Evolutionary conservation across 2,329 filamentous ascomycete species (phyloP).

Genomic region (Ophiostoma montium): DNA sequence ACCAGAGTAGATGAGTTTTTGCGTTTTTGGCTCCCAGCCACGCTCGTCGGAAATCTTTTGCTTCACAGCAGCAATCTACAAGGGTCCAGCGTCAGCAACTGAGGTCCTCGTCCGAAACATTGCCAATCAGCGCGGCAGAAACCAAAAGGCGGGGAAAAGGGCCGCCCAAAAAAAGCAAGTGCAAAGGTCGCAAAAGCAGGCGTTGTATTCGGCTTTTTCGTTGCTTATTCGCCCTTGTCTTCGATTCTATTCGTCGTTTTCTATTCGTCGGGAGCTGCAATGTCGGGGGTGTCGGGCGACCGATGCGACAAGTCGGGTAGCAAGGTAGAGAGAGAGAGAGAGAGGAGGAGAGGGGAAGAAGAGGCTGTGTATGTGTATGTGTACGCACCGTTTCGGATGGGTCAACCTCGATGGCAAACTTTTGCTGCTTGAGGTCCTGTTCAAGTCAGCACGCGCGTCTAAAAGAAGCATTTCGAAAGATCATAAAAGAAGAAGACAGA

Average conservation of each 20-base stretch:
- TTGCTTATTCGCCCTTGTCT: too few species aligned
- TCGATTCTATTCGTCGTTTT: too few species aligned
- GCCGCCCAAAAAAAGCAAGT: constrained; percentile 4
- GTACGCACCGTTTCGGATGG: constrained; percentile 71
- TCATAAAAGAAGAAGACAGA: neutral
- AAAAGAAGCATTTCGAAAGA: neutral
- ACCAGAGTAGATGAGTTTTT: constrained; percentile 99
- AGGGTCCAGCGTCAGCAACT: constrained; percentile 15
- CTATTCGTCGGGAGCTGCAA: neutral
- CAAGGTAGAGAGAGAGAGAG: neutral
- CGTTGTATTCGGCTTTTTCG: neutral
- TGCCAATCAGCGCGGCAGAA: neutral
- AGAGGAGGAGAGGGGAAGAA: constrained; percentile 11
- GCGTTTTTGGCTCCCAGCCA: constrained; percentile 77
- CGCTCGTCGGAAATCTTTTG: constrained; percentile 84
- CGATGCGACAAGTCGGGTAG: too few species aligned
- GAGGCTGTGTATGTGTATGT: neutral
- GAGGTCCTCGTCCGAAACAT: neutral
- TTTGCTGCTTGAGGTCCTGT: constrained; percentile 96
- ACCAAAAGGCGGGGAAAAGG: neutral
- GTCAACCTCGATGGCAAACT: constrained; percentile 92
- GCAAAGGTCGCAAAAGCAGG: neutral
- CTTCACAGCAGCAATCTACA: constrained; percentile 77
- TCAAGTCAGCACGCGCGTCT: constrained; percentile 7
- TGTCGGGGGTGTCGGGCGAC: too few species aligned